phyloP scores from a whole-genome alignment of 306 rosid species.

The Vigna nakashimae region DNA sequence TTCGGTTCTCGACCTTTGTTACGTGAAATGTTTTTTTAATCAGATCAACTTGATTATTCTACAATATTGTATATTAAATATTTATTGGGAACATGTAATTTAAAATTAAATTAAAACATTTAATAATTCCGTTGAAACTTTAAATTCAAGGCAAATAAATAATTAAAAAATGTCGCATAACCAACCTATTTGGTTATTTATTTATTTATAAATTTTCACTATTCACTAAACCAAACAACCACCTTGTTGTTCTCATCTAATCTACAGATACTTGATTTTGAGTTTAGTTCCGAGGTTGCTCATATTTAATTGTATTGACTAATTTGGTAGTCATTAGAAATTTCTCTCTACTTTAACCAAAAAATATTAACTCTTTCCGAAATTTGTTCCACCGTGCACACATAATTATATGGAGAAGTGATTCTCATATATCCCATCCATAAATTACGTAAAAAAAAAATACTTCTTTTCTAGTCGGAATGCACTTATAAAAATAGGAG shows the following conservation, averaged over 20 bases:
- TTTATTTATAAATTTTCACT: no score
- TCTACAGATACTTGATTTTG: neutral
- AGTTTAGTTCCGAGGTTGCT: neutral
- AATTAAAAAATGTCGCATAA: no score
- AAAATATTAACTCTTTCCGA: neutral
- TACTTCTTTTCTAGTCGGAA: no score
- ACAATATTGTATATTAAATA: neutral
- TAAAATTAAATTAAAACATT: neutral
- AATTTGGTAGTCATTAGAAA: neutral
- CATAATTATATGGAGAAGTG: neutral
- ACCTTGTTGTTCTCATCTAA: neutral
- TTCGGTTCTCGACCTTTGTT: neutral
- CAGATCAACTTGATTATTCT: neutral
- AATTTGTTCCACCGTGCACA: neutral
- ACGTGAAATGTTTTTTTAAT: neutral
- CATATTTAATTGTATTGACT: no score
- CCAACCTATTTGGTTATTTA: no score
- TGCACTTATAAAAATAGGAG: no score
- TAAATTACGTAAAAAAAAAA: neutral
- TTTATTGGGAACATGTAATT: neutral
- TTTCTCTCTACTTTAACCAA: neutral
- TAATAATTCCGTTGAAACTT: neutral
- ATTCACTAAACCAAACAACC: no score
- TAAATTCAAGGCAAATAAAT: no score
- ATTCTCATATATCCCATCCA: constrained; percentile 11